Base-by-base conservation (phyloP, 768 basidiomycete species). In the Pluteus cervinus region DNA sequence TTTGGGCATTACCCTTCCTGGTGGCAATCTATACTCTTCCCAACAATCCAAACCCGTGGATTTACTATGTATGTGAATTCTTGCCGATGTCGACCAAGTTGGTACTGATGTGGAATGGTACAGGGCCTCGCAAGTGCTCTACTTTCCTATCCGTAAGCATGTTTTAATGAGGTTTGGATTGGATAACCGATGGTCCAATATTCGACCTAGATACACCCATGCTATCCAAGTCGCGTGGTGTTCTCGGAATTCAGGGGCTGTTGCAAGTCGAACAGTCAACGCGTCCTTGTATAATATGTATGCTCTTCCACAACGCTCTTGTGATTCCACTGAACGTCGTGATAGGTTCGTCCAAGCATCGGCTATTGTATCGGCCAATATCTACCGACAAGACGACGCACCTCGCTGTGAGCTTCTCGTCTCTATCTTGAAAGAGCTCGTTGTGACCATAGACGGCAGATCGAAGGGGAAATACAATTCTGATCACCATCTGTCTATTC, bases 1-100 rank as follows among this genome's bases (percentile, higher is more conserved):
- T 79, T 3, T 85, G 81, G 81, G 54, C 64, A 0, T 56, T 83
- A 11, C 76, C 79, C 2, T 78, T 79, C 57, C 55, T 82, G 33
- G 60, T 83, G 20, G 76, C 75, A 0, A 39, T 79, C 11, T 74
- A 73, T 41, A 56, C 60, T 5, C 55, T 77, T 0, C 72, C 73
- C 0, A 56, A 51, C n/a, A 56, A 63, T 3, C 66, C 69, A 1
- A 74, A 72, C 33, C 71, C 61, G 16, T 78, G 76, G 76, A 33
- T 67, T 6, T 73, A 68, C 52, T 79, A 68, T 41, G 76, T 73
- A 25, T 28, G 71, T 49, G 38, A 14, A n/a, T 33, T 43, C 4
- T 31, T 32, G 12, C 22, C 20, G 26, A 1, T 20, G 18, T 24
- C 8, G 3, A 29, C 3, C n/a, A 20, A 8, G 31, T n/a, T 8